These are phyloP conservation scores for Xylaria grammica DNA, from an alignment of 495 filamentous ascomycete species.

Conservation along the genomic window DNA sequence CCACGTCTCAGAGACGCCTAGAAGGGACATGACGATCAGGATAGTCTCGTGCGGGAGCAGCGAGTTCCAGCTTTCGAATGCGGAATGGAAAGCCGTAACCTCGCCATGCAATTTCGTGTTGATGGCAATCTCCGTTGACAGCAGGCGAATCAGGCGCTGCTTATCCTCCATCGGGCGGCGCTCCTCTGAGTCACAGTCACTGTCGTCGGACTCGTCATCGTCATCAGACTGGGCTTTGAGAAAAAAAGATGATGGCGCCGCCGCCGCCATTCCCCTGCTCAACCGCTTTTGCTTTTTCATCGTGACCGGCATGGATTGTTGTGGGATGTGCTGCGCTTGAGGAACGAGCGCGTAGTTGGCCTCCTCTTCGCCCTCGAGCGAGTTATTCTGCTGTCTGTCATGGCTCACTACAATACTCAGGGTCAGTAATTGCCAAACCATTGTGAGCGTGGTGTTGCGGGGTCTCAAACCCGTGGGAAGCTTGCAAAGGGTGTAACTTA, in stretches of 20 bases:
- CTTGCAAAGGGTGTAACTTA: too few relatives aligned
- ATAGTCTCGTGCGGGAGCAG: constrained; percentile 66
- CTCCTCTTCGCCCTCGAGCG: constrained; percentile 48
- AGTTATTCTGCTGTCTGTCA: constrained; percentile 30
- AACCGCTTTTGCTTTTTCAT: neutral
- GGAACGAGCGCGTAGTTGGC: constrained; percentile 30
- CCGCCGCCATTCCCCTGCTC: too few relatives aligned
- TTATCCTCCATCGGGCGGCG: constrained; percentile 60
- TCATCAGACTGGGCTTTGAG: neutral
- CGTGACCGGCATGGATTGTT: neutral
- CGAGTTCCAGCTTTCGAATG: constrained; percentile 67
- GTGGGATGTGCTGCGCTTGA: neutral
- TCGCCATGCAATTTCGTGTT: constrained; percentile 61
- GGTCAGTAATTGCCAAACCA: too few relatives aligned
- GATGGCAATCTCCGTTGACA: constrained; percentile 68
- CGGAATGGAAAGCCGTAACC: constrained; percentile 65
- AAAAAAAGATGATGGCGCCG: neutral
- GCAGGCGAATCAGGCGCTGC: constrained; percentile 63
- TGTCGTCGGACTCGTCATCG: constrained; percentile 23
- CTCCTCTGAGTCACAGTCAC: constrained; percentile 26
- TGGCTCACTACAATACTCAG: too few relatives aligned
- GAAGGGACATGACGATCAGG: constrained; percentile 59
- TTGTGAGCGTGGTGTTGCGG: too few relatives aligned
- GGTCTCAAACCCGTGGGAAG: too few relatives aligned
- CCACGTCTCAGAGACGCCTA: constrained; percentile 66